Base-by-base conservation (phyloP, 192 early-diverging fungal species). In the Podila minutissima region DNA sequence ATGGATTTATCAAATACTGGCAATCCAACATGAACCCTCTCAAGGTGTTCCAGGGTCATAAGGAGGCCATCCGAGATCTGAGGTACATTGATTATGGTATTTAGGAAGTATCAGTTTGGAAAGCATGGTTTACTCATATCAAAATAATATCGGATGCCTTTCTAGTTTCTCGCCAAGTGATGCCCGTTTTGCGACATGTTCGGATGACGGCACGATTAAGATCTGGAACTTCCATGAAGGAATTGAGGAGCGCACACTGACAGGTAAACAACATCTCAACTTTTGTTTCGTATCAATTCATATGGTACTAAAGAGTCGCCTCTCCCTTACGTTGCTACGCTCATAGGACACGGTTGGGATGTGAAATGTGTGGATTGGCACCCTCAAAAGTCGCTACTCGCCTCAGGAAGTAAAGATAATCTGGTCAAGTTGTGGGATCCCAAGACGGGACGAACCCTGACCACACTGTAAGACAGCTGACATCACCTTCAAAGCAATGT, bases 361-460 rank as follows among this genome's bases (percentile, higher is more conserved):
- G 97, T 99, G 8, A 95, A 96, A 71, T 93, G 95, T 74, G 88
- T 98, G 8, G 97, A 97, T 74, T 99, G 98, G 98, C 97, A 99
- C 79, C 97, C 98, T 33, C 89, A 91, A 71, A 93, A 97, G 81
- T 96, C 93, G 5, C 83, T 99, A 62, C 85, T 99, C 0, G 97
- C 95, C 31, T 97, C 96, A 17, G 97, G 98, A 38, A 92, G 93
- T 57, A 98, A 97, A 67, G 98, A 99, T 84, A 96, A 97, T 70
- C 86, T 95, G 20, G 92, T 96, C n/a, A 97, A 97, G 72, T 84
- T 97, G 37, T 99, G 98, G 98, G 98, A 99, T 84, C 98, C 98
- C 4, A 95, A 95, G 68, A 89, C 93, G 5, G 93, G 94, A 50
- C 91, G 94, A 67, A 90, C 90, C 38, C 83, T 99, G 33, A 93